Base-by-base conservation (phyloP, 345 rosid species). In the Camelina laxa region DNA sequence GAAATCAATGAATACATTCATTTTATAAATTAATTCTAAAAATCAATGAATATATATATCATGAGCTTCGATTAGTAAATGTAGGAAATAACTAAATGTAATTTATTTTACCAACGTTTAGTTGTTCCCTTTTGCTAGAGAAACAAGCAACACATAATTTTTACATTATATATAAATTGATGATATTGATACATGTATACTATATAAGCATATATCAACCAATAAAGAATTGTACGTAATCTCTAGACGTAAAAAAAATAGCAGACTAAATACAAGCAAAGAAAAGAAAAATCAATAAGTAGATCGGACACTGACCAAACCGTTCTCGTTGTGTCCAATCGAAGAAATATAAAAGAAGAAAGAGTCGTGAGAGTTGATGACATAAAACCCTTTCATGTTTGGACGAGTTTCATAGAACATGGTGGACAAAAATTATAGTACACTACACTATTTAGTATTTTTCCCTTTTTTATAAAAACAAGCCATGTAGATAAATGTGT, bases 321-420 rank as follows among this genome's bases (percentile, higher is more conserved):
- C 22, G 66, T 66, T 44, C 57, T 72, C 60, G 81, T 66, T 59
- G 59, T 78, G 77, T 78, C 81, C 24, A 65, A 66, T 78, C 81
- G n/a, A 72, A 72, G 64, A 51, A 65, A 65, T 58, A 57, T 6
- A 51, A 27, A 15, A 65, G 22, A 6, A 39, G 59, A 27, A 51
- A 51, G 36, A 56, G 47, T 38, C 60, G 67, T 48, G 48, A 50
- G 13, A 31, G 51, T 63, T 63, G 36, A 69, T 76, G 72, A 71
- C n/a, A 58, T 57, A 21, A 39, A 41, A 41, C 57, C 79, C 53
- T 51, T 53, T 69, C 69, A 17, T 49, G 68, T 54, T 75, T 20
- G 65, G 79, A 44, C 65, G 49, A 75, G 65, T 62, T 62, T 54
- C 47, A 11, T 42, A 21, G 49, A 76, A 68, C 59, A 61, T 69